Base-by-base conservation (phyloP, 176 grass and related monocot genomes). In the Poa annua region DNA sequence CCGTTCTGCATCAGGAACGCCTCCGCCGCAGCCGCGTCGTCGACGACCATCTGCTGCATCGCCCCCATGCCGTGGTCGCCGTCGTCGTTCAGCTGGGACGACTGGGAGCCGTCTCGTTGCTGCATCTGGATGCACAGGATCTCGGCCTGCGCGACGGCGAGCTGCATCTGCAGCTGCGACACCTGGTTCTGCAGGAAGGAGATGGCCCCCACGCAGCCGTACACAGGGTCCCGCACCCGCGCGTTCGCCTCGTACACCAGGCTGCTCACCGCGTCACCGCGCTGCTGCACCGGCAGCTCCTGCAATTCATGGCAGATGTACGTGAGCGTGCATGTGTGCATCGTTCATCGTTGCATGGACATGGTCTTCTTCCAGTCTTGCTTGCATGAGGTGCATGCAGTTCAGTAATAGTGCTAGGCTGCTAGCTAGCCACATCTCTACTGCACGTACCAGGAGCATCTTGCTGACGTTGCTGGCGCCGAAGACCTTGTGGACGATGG, bases 111-210 rank as follows among this genome's bases (percentile, higher is more conserved):
- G 53, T 21, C 26, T 45, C 64, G 81, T 15, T 87, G 84, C 77
- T 97, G 92, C 94, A 97, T 97, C 81, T 97, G 94, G 52, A 97
- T 90, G 90, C 94, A 94, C 21, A 97, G 83, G 84, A 94, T 97
- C 83, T 97, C 94, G 5, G 94, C 83, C 83, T 94, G 92, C 32
- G 94, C 94, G 51, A 97, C 90, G 19, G 92, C 92, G 52, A 97
- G 91, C 83, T 97, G 92, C 94, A 94, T 97, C 92, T 97, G 94
- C 11, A 97, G 87, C 82, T 97, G 94, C 49, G 94, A 97, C 20
- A 97, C 94, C 85, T 97, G 94, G 77, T 90, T 92, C 76, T 97
- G 92, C 53, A 97, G 74, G 86, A 86, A 94, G 59, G 94, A 97
- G 83, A 97, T 97, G 66, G 94, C 94, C 6, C 92, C 94, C 9